Base-by-base conservation (phyloP, 345 rosid genomes). In the Eucalyptus sp. region DNA sequence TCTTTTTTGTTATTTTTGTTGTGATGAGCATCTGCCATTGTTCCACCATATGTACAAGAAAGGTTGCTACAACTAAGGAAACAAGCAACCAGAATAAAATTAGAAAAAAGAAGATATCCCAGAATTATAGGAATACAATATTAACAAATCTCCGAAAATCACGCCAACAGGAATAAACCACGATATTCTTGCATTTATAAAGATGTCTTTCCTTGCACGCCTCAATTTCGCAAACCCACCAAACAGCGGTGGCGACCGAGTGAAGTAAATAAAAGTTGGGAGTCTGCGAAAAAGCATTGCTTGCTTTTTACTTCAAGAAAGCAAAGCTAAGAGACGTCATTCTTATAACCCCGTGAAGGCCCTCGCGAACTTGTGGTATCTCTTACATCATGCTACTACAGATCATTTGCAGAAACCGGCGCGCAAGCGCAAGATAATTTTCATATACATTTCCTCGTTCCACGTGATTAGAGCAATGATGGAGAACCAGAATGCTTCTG, bases 231-330 rank as follows among this genome's bases (percentile, higher is more conserved):
- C 46, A 50, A 33, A 37, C 29, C 87, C 92, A 93, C 94, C 92
- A 92, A 92, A 92, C 90, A 31, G 62, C n/a, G 56, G 88, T 94
- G 90, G 88, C 95, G 94, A 90, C 92, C 25, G 90, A 90, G 92
- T 89, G 80, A 93, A 93, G 96, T 89, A 92, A 91, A 29, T 46
- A 29, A 18, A 88, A 48, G 81, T 29, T 29, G 27, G 27, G 37
- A 60, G 33, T 87, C 12, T 24, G 52, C 48, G 20, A 68, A 86
- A 71, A 43, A 62, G 83, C 79, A 41, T 92, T 87, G 93, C 95
- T 94, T 93, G 37, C 9, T 89, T 89, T 90, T 87, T 76, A 88
- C 83, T 93, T 89, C 91, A 93, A 92, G 93, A 46, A 91, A 93
- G 48, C 51, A 48, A 48, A 29, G 43, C 52, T 31, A 3, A 52